A percentile compares a stretch with the other conserved stretches of the same genome.
Evolutionary conservation across 179 eudicot genomes (phyloP).

Genomic region (Carnegiea gigantea): DNA sequence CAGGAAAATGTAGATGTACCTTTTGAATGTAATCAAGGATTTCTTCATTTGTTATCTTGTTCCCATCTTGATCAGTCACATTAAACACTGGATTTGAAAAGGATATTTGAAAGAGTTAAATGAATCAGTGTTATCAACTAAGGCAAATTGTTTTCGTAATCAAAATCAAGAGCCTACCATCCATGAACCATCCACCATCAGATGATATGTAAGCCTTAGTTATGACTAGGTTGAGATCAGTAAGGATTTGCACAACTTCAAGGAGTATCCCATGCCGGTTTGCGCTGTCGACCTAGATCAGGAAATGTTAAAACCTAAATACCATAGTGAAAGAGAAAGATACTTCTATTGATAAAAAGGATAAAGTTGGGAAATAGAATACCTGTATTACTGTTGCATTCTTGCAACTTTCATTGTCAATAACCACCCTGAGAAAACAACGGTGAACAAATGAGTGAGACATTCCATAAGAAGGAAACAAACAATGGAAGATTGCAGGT

Average conservation of each 20-base stretch:
- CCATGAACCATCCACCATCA: constrained; percentile 99
- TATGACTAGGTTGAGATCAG: constrained; percentile 79
- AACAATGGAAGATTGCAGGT: not conserved
- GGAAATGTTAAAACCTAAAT: not conserved
- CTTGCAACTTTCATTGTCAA: constrained; percentile 75
- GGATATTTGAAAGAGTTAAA: not conserved
- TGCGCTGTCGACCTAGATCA: constrained; percentile 81
- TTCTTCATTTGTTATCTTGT: constrained; percentile 79
- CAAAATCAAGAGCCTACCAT: constrained; percentile 46
- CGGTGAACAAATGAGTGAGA: constrained; percentile 8
- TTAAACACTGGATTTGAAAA: constrained; percentile 59
- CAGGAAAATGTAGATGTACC: constrained; percentile 30
- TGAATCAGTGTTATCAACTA: not conserved
- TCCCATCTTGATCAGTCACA: constrained; percentile 85
- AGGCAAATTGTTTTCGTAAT: not conserved
- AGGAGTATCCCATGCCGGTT: constrained; percentile 86
- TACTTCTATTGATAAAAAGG: not conserved
- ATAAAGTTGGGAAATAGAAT: not conserved
- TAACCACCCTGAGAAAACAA: constrained; percentile 60
- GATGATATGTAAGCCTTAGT: constrained; percentile 91
- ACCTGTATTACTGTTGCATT: constrained; percentile 87
- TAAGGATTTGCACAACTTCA: constrained; percentile 91
- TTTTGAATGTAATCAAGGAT: constrained; percentile 73
- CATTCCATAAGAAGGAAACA: constrained; percentile 5
- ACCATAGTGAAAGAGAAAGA: not conserved